A percentile compares a stretch with the other conserved stretches of the same genome.
Conservation (phyloP, 225 moss, liverwort and hornwort genomes). For the Straminergon stramineum region DNA sequence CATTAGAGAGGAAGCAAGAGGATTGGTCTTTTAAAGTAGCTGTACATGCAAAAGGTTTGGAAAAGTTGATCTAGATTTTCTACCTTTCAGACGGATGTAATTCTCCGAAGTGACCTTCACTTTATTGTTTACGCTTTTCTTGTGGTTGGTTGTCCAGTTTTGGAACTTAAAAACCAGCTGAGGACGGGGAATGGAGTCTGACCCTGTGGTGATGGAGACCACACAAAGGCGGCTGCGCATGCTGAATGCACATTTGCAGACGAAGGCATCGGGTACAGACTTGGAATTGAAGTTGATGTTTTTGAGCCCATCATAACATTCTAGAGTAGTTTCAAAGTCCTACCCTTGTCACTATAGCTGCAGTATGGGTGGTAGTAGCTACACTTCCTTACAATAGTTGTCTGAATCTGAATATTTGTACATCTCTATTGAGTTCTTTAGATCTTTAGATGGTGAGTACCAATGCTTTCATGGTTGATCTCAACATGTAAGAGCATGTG, state of each 20-base stretch:
- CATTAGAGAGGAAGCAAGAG: background rate
- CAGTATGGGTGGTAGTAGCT: background rate
- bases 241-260: constrained; percentile 30
- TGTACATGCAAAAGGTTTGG: background rate
- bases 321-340: background rate
- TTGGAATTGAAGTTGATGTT: background rate
- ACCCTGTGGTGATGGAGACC: constrained; percentile 13
- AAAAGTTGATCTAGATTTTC: background rate
- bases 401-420: background rate
- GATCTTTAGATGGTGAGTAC: background rate
- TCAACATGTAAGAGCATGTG: background rate
- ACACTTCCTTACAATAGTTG: background rate
- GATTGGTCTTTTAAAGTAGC: background rate
- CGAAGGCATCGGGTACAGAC: constrained; percentile 11
- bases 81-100: background rate
- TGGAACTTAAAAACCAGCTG: background rate
- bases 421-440: background rate
- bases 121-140: background rate
- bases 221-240: constrained; percentile 21
- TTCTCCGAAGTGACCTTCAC: background rate
- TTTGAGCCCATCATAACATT: background rate
- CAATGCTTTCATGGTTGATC: background rate
- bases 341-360: background rate
- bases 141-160: background rate
- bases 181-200: constrained; percentile 7